Evolutionary conservation across 768 basidiomycete species (phyloP), one percentile per base, ranked within the genome.

Genomic region (Pisolithus albus): DNA sequence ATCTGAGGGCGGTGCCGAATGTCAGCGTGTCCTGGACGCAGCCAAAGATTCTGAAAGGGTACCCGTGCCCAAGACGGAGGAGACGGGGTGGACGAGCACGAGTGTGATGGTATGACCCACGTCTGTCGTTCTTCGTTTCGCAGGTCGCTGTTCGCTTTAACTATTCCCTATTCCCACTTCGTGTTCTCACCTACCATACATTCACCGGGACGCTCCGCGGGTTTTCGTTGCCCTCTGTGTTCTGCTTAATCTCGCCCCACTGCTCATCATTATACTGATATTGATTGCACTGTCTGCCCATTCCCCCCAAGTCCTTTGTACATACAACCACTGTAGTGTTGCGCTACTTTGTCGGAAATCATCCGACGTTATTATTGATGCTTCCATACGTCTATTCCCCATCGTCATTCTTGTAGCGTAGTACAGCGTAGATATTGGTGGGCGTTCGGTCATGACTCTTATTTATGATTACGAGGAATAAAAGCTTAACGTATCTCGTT

Each of bases 1-100:
- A 47, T 90, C 88, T 9, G 88, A 91, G 59, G 88, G 87, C 52
- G 89, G 89, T 23, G 78, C 83, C 6, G 89, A 91, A 46, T 91
- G 89, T 64, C 73, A 76, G 55, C 69, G 70, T 19, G 59, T 70
- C 15, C 63, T 75, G 16, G 72, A 73, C 38, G 64, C 65, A 30
- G 54, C 61, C 40, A 66, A 66, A 56, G 63, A 68, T 46, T 46
- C 58, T 24, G 62, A 59, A n/a, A 54, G 52, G 41, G 7, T 51
- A 5, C 48, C 61, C 0, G 18, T 68, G 32, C 46, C 66, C 43
- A 66, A 68, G 68, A 65, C 57, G 4, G 66, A 68, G 52, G 66
- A 70, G 5, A 64, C 59, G 51, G 62, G 52, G 37, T 68, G 68
- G 68, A 53, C 64, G 39, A 58, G 64, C 24, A 34, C 63, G 59